phyloP scores from a whole-genome alignment of 2,329 filamentous ascomycete species.

The Trichoderma oligosporum region DNA sequence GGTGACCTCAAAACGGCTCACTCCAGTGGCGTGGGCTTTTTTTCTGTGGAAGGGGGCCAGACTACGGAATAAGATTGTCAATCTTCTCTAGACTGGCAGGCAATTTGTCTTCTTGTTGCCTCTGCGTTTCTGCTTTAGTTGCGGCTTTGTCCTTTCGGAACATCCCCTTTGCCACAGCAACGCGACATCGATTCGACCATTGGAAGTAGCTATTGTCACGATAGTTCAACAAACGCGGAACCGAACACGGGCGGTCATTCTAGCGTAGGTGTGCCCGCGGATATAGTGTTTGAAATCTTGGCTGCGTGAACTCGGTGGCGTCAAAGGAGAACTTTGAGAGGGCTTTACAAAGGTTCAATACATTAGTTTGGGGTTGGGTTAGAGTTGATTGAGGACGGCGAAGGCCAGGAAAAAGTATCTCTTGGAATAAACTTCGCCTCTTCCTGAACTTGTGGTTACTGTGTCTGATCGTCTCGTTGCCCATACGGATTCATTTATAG shows the following conservation, averaged over 20 bases:
- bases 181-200: conserved; percentile 2
- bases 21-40: background rate
- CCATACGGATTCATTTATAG: background rate
- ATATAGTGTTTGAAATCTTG: conserved; percentile 16
- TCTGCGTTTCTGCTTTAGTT: background rate
- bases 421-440: conserved; percentile 32
- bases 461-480: conserved; percentile 21
- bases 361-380: conserved; percentile 26
- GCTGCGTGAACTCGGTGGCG: conserved; percentile 19
- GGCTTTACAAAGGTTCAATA: conserved; percentile 25
- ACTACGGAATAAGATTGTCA: background rate
- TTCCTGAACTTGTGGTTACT: conserved; percentile 26
- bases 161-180: background rate
- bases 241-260: background rate
- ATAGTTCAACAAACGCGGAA: background rate
- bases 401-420: conserved; percentile 25
- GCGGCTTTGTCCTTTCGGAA: background rate
- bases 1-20: conserved; percentile 6
- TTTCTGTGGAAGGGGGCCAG: conserved; percentile 1
- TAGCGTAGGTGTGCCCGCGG: conserved; percentile 16
- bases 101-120: background rate
- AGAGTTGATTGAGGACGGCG: conserved; percentile 25
- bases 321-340: conserved; percentile 24
- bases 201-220: conserved; percentile 1
- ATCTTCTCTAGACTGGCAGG: background rate